Evolutionary conservation across 345 rosid genomes (phyloP), one percentile per base, ranked within the genome.

Genomic region (Pistacia atlantica): DNA sequence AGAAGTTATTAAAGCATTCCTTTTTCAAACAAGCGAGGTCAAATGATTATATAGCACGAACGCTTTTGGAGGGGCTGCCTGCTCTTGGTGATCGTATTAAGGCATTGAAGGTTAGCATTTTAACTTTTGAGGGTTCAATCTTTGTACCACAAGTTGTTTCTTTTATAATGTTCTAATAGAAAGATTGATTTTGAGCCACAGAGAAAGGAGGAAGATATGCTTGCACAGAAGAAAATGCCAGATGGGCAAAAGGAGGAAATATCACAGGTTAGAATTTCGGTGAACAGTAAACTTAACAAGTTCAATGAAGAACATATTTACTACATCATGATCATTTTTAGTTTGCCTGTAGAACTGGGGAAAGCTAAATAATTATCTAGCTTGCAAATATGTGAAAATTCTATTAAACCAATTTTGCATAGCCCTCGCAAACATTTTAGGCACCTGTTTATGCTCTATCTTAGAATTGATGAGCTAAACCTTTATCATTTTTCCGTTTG

Each of bases 181-280:
- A 55, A 73, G 8, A 71, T 49, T 72, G 78, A 58, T 81, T 78
- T 82, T 77, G 60, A 73, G 58, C 80, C 78, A 65, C 76, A 96
- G 99, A 90, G 84, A 83, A 93, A 96, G 89, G 99, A 96, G 85
- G 97, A 93, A 80, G 97, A 96, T 81, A 92, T 96, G 99, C 97
- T 96, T 78, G 97, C 98, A 42, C 98, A 96, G 80, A 92, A 92
- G 95, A 92, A 96, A 91, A 93, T 96, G 91, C 95, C 94, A 22
- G 99, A 96, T 86, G 92, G 90, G 51, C 85, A 96, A 78, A 96
- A 85, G 83, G 99, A 96, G 83, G 98, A 96, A 80, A 33, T 93
- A 82, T 96, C 99, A 56, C 99, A 96, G 98, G 99, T 93, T 73
- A 48, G 72, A 58, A 57, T 2, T 14, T 48, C 11, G 12, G 10